Evolutionary conservation across 306 rosid species (phyloP).

Genomic region (Pachyrhizus erosus): DNA sequence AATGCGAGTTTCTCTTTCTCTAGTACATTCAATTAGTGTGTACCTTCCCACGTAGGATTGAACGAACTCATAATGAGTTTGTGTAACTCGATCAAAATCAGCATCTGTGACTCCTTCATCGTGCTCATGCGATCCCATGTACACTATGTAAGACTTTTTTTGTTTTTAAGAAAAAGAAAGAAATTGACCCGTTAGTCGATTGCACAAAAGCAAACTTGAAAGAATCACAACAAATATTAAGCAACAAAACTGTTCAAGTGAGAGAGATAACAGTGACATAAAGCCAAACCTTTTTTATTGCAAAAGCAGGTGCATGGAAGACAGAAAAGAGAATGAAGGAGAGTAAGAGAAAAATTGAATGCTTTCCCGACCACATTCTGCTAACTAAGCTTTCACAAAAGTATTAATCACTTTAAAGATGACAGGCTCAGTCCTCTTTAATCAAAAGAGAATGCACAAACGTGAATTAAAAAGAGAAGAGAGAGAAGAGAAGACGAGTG

Average conservation of each 20-base stretch:
- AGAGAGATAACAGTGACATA: conserved; percentile 1
- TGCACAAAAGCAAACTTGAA: conserved; percentile 29
- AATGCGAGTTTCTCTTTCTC: background rate
- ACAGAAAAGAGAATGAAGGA: conserved; percentile 46
- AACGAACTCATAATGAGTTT: conserved; percentile 64
- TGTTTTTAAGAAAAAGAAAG: background rate
- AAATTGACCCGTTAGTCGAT: background rate
- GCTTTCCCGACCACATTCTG: conserved; percentile 53
- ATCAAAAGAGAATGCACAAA: background rate
- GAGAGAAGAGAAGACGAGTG: background rate
- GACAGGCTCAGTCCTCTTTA: background rate
- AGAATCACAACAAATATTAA: conserved; percentile 16
- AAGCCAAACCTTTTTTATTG: conserved; percentile 54
- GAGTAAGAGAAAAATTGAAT: conserved; percentile 36
- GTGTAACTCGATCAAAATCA: conserved; percentile 55
- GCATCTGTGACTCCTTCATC: conserved; percentile 51
- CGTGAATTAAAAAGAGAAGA: background rate
- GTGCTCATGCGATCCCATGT: conserved; percentile 79
- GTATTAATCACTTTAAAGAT: background rate
- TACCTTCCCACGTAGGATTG: conserved; percentile 49
- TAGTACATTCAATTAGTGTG: background rate
- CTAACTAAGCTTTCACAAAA: background rate
- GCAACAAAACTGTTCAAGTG: background rate
- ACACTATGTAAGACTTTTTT: conserved; percentile 74
- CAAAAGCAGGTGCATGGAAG: conserved; percentile 61